phyloP scores from a whole-genome alignment of 208 protist species.

The Leishmania arabica region DNA sequence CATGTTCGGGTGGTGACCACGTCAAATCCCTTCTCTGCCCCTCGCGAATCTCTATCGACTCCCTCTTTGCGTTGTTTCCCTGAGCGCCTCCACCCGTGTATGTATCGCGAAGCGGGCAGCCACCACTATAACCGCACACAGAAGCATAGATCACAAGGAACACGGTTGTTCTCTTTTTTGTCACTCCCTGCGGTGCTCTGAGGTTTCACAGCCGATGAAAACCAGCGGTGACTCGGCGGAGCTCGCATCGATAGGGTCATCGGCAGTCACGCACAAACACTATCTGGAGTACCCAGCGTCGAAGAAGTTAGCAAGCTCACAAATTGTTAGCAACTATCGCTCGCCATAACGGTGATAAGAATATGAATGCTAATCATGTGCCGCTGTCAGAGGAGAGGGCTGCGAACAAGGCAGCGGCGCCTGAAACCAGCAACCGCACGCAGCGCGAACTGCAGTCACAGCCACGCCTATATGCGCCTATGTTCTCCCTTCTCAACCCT shows the following conservation, averaged over 20 bases:
- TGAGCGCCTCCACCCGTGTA: background rate
- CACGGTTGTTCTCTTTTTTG: background rate
- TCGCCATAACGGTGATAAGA: background rate
- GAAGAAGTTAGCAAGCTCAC: background rate
- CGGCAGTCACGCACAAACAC: background rate
- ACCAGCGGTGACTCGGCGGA: background rate
- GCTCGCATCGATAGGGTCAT: background rate
- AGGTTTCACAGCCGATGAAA: background rate
- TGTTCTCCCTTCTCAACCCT: constrained; percentile 15
- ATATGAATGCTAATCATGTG: background rate
- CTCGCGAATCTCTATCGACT: background rate
- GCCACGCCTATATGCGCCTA: constrained; percentile 8
- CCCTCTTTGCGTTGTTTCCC: background rate
- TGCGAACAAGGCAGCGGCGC: background rate
- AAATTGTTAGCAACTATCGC: background rate
- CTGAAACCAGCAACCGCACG: background rate
- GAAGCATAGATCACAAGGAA: background rate
- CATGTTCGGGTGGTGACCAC: background rate
- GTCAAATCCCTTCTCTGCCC: too few relatives aligned
- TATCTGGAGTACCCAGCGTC: background rate
- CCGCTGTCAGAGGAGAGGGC: background rate
- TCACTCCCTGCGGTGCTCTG: background rate
- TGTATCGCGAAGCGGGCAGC: background rate
- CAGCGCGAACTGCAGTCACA: background rate
- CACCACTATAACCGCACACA: background rate